These are phyloP conservation scores for Hanseniaspora vineae DNA, from an alignment of 805 yeast genomes.

Conservation along the genomic window DNA sequence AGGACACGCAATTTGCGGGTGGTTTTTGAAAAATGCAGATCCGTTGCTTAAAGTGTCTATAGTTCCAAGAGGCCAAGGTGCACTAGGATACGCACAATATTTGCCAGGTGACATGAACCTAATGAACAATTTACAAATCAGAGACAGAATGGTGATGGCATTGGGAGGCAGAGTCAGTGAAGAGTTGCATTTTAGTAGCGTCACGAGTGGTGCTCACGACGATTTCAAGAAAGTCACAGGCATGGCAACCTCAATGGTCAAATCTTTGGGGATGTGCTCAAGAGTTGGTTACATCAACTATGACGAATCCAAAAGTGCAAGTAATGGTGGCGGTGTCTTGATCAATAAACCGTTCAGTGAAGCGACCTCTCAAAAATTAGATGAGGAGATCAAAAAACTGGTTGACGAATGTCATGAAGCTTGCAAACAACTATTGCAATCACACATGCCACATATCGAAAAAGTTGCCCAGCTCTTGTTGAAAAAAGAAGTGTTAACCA, in stretches of 20 bases:
- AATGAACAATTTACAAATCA: constrained; percentile 61
- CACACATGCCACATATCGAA: constrained; percentile 64
- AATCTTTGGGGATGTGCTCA: constrained; percentile 80
- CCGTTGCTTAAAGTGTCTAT: constrained; percentile 92
- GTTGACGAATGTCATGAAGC: constrained; percentile 61
- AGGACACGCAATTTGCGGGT: constrained; percentile 97
- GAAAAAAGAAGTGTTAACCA: constrained; percentile 76
- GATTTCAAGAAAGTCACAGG: constrained; percentile 93
- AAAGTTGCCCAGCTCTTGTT: constrained; percentile 79
- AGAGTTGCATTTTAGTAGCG: constrained; percentile 82
- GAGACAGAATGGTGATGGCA: constrained; percentile 91
- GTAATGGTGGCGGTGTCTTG: constrained; percentile 35
- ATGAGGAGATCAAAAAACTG: constrained; percentile 67
- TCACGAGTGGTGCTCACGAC: constrained; percentile 92
- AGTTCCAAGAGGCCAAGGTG: constrained; percentile 94
- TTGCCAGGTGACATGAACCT: constrained; percentile 86
- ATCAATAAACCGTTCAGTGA: constrained; percentile 84
- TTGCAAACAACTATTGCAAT: constrained; percentile 56
- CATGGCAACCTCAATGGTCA: constrained; percentile 89
- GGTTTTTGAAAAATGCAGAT: constrained; percentile 85
- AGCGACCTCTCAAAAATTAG: constrained; percentile 69
- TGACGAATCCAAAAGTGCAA: constrained; percentile 55
- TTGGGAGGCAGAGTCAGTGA: constrained; percentile 95
- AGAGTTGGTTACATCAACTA: constrained; percentile 73
- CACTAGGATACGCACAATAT: constrained; percentile 95